Evolutionary conservation across 192 early-diverging fungal genomes (phyloP).

Genomic region (Podila clonocystis): DNA sequence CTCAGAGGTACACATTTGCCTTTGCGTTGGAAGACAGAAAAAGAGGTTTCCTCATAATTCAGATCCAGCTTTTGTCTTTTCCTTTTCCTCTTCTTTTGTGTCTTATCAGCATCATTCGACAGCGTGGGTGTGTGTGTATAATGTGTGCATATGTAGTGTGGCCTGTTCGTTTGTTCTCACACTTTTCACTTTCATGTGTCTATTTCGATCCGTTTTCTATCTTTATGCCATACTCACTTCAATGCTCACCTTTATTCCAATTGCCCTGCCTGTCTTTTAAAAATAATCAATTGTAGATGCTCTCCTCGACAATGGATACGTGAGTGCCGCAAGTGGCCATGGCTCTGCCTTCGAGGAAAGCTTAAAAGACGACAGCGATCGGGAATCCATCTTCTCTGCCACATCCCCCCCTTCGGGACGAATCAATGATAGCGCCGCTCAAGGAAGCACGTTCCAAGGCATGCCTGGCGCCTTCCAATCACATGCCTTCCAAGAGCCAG

Average conservation of each 20-base stretch:
- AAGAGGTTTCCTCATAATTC: slow-evolving; percentile 11
- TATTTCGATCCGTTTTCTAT: not conserved
- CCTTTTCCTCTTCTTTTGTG: not conserved
- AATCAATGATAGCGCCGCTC: slow-evolving; percentile 4
- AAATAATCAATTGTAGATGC: slow-evolving; percentile 18
- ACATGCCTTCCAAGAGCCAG: slow-evolving; percentile 41
- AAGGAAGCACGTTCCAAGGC: not conserved
- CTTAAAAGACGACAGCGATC: slow-evolving; percentile 50
- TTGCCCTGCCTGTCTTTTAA: not conserved
- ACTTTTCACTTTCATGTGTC: not conserved
- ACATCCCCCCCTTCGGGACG: slow-evolving; percentile 14
- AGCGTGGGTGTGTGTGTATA: too few species aligned
- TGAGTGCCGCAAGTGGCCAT: slow-evolving; percentile 74
- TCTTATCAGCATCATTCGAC: too few species aligned
- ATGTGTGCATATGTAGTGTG: too few species aligned
- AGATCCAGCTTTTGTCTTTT: slow-evolving; percentile 26
- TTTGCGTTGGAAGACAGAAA: slow-evolving; percentile 1
- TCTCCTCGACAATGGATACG: slow-evolving; percentile 65
- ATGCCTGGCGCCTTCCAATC: slow-evolving; percentile 49
- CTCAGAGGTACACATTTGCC: too few species aligned
- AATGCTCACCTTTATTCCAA: too few species aligned
- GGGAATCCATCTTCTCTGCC: slow-evolving; percentile 47
- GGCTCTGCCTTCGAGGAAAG: slow-evolving; percentile 61
- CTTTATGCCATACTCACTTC: not conserved
- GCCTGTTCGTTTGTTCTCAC: not conserved